Evolutionary conservation across 2,329 filamentous ascomycete genomes (phyloP).

Genomic region (Phaeosphaeria sp.): DNA sequence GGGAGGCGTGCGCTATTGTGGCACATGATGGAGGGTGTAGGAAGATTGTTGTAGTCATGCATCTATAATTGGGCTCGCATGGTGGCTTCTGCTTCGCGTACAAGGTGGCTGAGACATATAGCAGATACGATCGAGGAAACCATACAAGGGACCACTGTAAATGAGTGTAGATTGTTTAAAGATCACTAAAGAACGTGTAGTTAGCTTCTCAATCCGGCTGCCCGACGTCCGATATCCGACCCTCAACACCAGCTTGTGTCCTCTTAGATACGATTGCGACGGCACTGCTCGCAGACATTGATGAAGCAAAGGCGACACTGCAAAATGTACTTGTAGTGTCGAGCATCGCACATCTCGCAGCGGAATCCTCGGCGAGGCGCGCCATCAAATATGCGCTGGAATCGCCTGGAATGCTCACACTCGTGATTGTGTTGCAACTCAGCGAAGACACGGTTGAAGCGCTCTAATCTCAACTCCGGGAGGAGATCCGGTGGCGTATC

Average conservation of each 20-base stretch:
- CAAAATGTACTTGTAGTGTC: slow-evolving; percentile 30
- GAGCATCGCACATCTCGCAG: slow-evolving; percentile 33
- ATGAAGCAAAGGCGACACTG: slow-evolving; percentile 29
- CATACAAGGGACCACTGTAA: background rate
- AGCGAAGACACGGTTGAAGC: slow-evolving; percentile 15
- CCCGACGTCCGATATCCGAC: too few relatives aligned
- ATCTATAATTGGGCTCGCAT: background rate
- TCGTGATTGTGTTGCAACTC: slow-evolving; percentile 29
- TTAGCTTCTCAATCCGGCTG: too few relatives aligned
- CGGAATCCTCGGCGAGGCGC: slow-evolving; percentile 15
- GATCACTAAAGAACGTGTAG: background rate
- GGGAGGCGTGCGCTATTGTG: background rate
- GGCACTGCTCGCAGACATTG: slow-evolving; percentile 30
- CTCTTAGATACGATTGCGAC: slow-evolving; percentile 23
- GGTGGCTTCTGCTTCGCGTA: background rate
- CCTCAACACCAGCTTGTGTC: too few relatives aligned
- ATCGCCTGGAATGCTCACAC: slow-evolving; percentile 27
- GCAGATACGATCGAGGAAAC: background rate
- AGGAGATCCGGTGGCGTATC: slow-evolving; percentile 16
- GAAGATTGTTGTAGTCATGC: background rate
- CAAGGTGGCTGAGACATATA: background rate
- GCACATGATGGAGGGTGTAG: background rate
- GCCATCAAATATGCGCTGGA: slow-evolving; percentile 18
- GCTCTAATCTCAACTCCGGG: slow-evolving; percentile 9
- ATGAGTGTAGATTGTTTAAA: background rate